A percentile compares a stretch with the other conserved stretches of the same genome.
phyloP scores from a whole-genome alignment of 495 filamentous ascomycete genomes.

The Alectoria sarmentosa region DNA sequence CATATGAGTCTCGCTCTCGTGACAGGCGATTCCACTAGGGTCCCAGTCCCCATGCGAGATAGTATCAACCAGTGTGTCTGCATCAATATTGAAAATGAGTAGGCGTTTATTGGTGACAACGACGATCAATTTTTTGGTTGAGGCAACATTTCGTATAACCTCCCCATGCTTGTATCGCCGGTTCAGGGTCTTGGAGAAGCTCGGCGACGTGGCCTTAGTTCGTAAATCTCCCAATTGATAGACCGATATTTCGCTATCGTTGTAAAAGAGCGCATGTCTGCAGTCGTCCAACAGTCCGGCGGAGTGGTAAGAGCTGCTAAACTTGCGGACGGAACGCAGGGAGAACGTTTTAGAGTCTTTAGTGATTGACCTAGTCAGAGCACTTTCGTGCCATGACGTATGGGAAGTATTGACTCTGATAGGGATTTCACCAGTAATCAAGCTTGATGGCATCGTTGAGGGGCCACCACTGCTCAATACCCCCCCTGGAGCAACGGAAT shows the following conservation, averaged over 20 bases:
- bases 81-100: neutral
- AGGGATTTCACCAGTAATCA: neutral
- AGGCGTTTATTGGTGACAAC: neutral
- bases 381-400: neutral
- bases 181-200: neutral
- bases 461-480: neutral
- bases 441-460: neutral
- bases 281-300: slow-evolving; percentile 2
- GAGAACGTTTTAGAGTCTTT: neutral
- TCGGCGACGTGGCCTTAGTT: neutral
- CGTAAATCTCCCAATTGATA: neutral
- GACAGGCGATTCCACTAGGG: slow-evolving; percentile 11
- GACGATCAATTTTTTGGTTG: neutral
- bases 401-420: neutral
- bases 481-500: neutral
- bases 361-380: neutral
- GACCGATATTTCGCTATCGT: neutral
- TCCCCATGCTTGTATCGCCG: neutral
- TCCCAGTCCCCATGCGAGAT: slow-evolving; percentile 10
- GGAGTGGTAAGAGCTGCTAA: neutral
- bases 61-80: neutral
- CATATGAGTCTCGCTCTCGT: slow-evolving; percentile 1
- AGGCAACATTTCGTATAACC: neutral
- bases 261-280: neutral
- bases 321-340: neutral